These are phyloP conservation scores for Triticum aestivum DNA, from an alignment of 176 grass and related monocot genomes.

Conservation along the genomic window DNA sequence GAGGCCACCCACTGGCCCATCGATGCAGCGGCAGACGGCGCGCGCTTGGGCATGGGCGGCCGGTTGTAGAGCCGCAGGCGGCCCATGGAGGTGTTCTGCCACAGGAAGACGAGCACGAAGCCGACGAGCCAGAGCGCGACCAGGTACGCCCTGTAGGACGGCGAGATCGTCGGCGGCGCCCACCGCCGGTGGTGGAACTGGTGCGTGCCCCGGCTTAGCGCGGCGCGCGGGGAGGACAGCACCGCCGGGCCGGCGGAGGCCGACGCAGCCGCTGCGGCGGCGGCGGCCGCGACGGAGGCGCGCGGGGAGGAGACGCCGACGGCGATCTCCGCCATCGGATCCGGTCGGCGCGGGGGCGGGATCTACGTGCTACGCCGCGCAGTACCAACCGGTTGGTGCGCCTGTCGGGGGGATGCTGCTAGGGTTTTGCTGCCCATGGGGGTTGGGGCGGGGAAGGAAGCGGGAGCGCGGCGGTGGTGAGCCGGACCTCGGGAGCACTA, in stretches of 20 bases:
- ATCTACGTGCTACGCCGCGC: constrained; percentile 32
- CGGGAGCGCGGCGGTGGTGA: constrained; percentile 9
- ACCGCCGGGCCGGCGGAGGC: background rate
- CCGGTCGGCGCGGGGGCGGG: background rate
- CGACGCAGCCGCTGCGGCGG: background rate
- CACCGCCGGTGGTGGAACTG: constrained; percentile 38
- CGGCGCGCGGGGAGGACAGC: constrained; percentile 37
- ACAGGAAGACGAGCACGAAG: constrained; percentile 58
- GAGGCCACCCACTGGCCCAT: constrained; percentile 47
- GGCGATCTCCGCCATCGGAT: constrained; percentile 43
- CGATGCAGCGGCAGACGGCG: constrained; percentile 7
- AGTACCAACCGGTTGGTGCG: constrained; percentile 35
- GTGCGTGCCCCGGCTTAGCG: constrained; percentile 1
- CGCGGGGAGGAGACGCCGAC: constrained; percentile 40
- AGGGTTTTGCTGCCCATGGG: constrained; percentile 23
- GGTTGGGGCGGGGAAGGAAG: background rate
- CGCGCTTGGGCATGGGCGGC: constrained; percentile 35
- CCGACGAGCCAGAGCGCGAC: constrained; percentile 54
- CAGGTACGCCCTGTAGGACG: constrained; percentile 31
- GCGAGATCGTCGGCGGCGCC: constrained; percentile 14
- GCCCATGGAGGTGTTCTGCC: constrained; percentile 58
- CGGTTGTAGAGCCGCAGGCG: constrained; percentile 47
- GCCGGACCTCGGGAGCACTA: background rate
- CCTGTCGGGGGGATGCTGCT: background rate
- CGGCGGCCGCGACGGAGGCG: background rate